Evolutionary conservation across 202 grass and related monocot species (phyloP), one percentile per base, ranked within the genome.

Genomic region (Sporobolus alterniflorus): DNA sequence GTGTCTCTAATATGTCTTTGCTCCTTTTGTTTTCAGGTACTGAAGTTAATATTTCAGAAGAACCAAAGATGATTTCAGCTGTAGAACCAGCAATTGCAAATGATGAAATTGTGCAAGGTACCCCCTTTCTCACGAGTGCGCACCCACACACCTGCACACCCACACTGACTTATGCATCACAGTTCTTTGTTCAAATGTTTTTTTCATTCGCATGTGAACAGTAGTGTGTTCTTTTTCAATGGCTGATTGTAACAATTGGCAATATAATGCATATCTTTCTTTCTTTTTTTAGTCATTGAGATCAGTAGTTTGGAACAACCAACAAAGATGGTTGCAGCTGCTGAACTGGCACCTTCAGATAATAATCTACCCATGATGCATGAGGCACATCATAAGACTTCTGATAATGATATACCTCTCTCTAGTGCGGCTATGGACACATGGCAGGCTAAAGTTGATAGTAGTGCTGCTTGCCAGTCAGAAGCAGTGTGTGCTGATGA

Each of bases 21-120:
- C 40, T 57, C 17, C 7, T 57, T 57, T n/a, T 59, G 33, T 42
- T 75, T 82, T 65, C 84, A 89, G 87, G 71, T 71, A 42, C 46
- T 51, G 65, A 57, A 15, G 79, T 73, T 84, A n/a, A 77, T 73
- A 50, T 16, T 65, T 51, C 67, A 29, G 66, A 82, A 63, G 66
- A 82, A 77, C 57, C 24, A 60, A 57, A 77, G 18, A 33, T 77
- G 83, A 42, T 73, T 67, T 78, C 40, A 55, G 24, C 65, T 77
- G 71, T 24, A 68, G 70, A 76, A 76, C 5, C 34, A 63, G 11
- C 46, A 76, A 43, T 71, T 85, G 71, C 72, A 72, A 82, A 77
- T 66, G 71, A 82, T 66, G 69, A 52, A 71, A 29, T 30, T 17
- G 54, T 69, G 63, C 81, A 90, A 74, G 89, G 84, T 87, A 71